phyloP scores from a whole-genome alignment of 192 early-diverging fungal species.

The Kickxella alabastrina region DNA sequence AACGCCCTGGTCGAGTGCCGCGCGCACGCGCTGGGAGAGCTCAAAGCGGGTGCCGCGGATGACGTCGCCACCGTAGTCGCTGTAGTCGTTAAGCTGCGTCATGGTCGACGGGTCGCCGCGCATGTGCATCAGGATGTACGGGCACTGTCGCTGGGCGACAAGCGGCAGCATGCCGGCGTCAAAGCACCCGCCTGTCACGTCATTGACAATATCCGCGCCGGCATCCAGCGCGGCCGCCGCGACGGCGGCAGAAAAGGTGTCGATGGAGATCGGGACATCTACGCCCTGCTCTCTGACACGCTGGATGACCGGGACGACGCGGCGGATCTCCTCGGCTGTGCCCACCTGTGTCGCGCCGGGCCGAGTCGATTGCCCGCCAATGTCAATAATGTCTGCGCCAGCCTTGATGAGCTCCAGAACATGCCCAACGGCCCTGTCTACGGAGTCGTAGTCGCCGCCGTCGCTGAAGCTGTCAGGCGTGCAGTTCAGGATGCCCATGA shows the following conservation, averaged over 20 bases:
- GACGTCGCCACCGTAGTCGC: slow-evolving; percentile 63
- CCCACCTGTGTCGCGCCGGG: slow-evolving; percentile 74
- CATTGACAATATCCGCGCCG: slow-evolving; percentile 93
- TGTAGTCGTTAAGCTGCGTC: slow-evolving; percentile 68
- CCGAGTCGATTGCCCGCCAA: slow-evolving; percentile 93
- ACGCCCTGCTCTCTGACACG: slow-evolving; percentile 62
- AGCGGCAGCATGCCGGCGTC: slow-evolving; percentile 78
- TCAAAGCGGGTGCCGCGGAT: slow-evolving; percentile 65
- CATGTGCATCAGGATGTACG: slow-evolving; percentile 97
- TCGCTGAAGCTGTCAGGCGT: slow-evolving; percentile 97
- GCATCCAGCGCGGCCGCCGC: slow-evolving; percentile 83
- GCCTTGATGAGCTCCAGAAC: slow-evolving; percentile 65
- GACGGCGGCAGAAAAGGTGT: slow-evolving; percentile 85
- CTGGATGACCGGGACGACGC: slow-evolving; percentile 85
- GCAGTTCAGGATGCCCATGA: slow-evolving; percentile 97
- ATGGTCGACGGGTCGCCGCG: slow-evolving; percentile 91
- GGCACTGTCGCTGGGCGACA: slow-evolving; percentile 73
- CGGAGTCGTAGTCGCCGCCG: slow-evolving; percentile 68
- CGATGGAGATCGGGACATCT: slow-evolving; percentile 78
- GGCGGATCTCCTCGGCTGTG: slow-evolving; percentile 69
- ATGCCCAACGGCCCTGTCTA: slow-evolving; percentile 63
- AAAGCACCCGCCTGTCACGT: slow-evolving; percentile 81
- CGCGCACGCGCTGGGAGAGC: slow-evolving; percentile 63
- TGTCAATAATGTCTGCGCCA: slow-evolving; percentile 90
- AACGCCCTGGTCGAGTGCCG: slow-evolving; percentile 76